Percentiles rank a stretch among this genome's conserved stretches.
Evolutionary conservation across 2,329 filamentous ascomycete genomes (phyloP).

Genomic region (Alternaria angustiovoidea): DNA sequence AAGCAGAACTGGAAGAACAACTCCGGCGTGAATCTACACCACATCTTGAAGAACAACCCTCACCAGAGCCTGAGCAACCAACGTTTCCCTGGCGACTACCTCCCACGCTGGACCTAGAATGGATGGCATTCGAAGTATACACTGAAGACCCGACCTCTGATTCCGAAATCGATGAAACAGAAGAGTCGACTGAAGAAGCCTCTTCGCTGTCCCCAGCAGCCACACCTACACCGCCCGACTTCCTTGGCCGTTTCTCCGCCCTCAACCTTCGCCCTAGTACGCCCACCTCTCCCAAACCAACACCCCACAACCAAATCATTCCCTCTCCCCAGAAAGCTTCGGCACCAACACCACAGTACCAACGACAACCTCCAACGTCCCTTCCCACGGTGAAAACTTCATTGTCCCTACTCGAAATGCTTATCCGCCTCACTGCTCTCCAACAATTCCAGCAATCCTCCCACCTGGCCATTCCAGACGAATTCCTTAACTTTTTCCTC

Average conservation of each 20-base stretch:
- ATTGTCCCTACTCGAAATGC: conserved; percentile 84
- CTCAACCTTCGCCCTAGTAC: conserved; percentile 53
- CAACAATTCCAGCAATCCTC: conserved; percentile 92
- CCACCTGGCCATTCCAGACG: conserved; percentile 88
- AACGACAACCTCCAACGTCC: conserved; percentile 21
- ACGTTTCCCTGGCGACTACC: conserved; percentile 68
- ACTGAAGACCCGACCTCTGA: conserved; percentile 68
- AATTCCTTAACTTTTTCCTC: conserved; percentile 88
- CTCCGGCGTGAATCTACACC: conserved; percentile 53
- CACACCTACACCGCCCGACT: conserved; percentile 48
- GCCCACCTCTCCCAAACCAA: conserved; percentile 25
- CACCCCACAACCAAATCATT: conserved; percentile 38
- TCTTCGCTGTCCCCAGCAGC: conserved; percentile 26
- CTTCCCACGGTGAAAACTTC: conserved; percentile 68
- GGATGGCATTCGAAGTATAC: conserved; percentile 90
- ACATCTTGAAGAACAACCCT: conserved; percentile 14
- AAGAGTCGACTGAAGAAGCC: conserved; percentile 25
- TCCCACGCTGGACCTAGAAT: conserved; percentile 81
- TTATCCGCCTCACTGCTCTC: conserved; percentile 83
- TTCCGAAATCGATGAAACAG: conserved; percentile 57
- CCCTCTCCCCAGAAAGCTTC: conserved; percentile 35
- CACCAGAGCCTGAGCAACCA: conserved; percentile 24
- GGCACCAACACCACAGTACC: conserved; percentile 15
- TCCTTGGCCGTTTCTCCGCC: conserved; percentile 56
- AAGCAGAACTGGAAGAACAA: conserved; percentile 57